These are phyloP conservation scores for Fusarium sororula DNA, from an alignment of 2,329 filamentous ascomycete genomes.

Conservation along the genomic window DNA sequence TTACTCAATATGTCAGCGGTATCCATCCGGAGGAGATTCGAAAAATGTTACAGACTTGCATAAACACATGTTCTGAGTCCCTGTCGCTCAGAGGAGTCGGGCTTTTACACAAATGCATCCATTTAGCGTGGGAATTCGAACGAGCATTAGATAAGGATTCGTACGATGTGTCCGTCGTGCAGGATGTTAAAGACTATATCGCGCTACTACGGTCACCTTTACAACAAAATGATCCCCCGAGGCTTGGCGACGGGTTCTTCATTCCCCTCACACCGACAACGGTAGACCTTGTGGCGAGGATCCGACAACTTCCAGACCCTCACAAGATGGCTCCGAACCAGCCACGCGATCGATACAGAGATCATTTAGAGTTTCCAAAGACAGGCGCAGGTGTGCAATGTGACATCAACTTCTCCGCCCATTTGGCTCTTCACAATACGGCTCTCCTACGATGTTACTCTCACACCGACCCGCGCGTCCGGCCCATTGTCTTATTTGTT, in stretches of 20 bases:
- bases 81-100: constrained; percentile 53
- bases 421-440: constrained; percentile 86
- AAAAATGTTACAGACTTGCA: constrained; percentile 47
- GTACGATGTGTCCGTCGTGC: constrained; percentile 52
- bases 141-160: constrained; percentile 59
- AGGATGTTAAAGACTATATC: constrained; percentile 60
- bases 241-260: constrained; percentile 34
- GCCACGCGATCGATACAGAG: constrained; percentile 62
- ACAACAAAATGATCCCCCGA: background rate
- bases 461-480: constrained; percentile 78
- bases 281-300: constrained; percentile 50
- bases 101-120: constrained; percentile 62
- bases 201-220: constrained; percentile 56
- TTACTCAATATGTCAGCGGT: constrained; percentile 61
- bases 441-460: constrained; percentile 84
- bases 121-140: constrained; percentile 66
- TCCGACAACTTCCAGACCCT: constrained; percentile 59
- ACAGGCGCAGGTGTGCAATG: constrained; percentile 82
- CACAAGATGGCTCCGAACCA: constrained; percentile 60
- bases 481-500: constrained; percentile 82
- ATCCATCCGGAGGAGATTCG: constrained; percentile 59
- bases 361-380: constrained; percentile 80
- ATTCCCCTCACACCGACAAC: constrained; percentile 51
- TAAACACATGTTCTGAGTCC: constrained; percentile 18
- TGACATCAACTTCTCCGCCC: constrained; percentile 91